These are phyloP conservation scores for Pachysandra terminalis DNA, from an alignment of 164 flowering plant species.

Conservation along the genomic window DNA sequence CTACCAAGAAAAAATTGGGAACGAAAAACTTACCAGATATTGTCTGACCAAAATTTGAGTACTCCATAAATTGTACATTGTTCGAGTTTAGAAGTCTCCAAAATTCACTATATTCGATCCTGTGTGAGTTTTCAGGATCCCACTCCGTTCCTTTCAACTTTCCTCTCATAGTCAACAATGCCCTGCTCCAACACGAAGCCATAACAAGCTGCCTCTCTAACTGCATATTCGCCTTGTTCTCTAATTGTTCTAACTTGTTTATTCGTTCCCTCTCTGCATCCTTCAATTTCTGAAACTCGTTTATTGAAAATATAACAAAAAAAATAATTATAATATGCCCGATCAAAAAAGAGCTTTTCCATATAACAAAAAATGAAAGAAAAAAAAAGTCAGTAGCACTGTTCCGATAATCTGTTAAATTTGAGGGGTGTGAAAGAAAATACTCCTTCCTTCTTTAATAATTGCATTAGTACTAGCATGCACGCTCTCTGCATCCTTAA, in stretches of 20 bases:
- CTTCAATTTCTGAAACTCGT: slow-evolving; percentile 55
- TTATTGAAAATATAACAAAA: not conserved
- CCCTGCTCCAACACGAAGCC: slow-evolving; percentile 91
- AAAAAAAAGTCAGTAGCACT: not conserved
- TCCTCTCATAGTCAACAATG: slow-evolving; percentile 64
- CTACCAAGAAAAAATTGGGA: not conserved
- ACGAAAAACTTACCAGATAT: slow-evolving; percentile 30
- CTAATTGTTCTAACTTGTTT: slow-evolving; percentile 64
- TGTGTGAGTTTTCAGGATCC: slow-evolving; percentile 87
- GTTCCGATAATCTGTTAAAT: not conserved
- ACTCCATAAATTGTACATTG: slow-evolving; percentile 85
- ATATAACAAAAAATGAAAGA: too few relatives aligned
- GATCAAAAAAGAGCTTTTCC: too few relatives aligned
- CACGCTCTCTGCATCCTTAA: too few relatives aligned
- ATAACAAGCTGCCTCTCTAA: slow-evolving; percentile 84
- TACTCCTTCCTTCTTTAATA: not conserved
- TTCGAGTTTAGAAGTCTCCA: slow-evolving; percentile 69
- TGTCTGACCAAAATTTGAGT: slow-evolving; percentile 87
- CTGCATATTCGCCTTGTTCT: slow-evolving; percentile 72
- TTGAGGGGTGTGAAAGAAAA: too few relatives aligned
- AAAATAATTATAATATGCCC: too few relatives aligned
- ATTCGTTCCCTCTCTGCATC: slow-evolving; percentile 71
- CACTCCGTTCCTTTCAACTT: slow-evolving; percentile 89
- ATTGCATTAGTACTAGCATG: not conserved
- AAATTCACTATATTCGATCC: slow-evolving; percentile 80